Base-by-base conservation (phyloP, 768 basidiomycete species). In the Suillus subaureus region DNA sequence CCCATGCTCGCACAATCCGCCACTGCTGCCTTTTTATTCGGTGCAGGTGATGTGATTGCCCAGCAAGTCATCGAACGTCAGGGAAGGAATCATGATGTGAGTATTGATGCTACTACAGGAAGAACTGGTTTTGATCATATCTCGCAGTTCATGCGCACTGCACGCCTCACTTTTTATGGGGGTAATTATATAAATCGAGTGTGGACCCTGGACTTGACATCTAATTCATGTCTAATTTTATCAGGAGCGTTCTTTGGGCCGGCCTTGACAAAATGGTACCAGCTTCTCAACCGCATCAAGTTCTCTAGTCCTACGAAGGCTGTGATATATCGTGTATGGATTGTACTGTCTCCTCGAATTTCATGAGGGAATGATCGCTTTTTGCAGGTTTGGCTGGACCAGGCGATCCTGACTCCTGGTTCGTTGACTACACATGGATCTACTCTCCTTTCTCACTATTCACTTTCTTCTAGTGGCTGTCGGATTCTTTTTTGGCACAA, bases 61-160 rank as follows among this genome's bases (percentile, higher is more conserved):
- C 95, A 97, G 77, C 96, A 97, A 76, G 84, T 79, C 1, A 84
- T 96, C 23, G 96, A 96, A 73, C 81, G 81, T 71, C 85, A 81
- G 68, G 92, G 93, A 7, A 80, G 72, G 62, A 75, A 88, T 3
- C 94, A 97, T 72, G 94, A 97, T 69, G 91, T 92, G 68, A 69
- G 87, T 81, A 37, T 64, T 42, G 12, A 13, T 4, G 2, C 21
- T 3, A 2, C 18, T 66, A 35, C 23, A 31, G 33, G 42, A 67
- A 18, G n/a, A 21, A 62, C 57, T 61, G 18, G 58, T 31, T 51
- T 62, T 31, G 16, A 42, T 60, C 40, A 26, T 28, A 60, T 61
- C n/a, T 33, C 39, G 8, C 62, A 90, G 88, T 81, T 86, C 70
- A 74, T 79, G 62, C 81, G 89, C 37, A 90, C 92, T 2, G 85